Base-by-base conservation (phyloP, 768 basidiomycete species). In the Tylopilus sp. region DNA sequence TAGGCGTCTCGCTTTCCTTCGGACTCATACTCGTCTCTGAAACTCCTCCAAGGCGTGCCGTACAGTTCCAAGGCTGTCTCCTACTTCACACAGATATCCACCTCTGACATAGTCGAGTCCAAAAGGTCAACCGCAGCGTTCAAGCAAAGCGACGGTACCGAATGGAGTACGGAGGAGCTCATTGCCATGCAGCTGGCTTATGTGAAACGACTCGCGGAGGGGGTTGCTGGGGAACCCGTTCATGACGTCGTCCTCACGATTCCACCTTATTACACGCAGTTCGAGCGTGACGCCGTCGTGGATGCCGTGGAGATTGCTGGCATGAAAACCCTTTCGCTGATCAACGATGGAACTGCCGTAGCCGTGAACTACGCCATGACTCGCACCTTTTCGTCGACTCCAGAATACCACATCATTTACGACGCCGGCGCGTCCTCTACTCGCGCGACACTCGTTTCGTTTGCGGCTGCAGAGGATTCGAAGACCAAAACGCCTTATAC, bases 291-390 rank as follows among this genome's bases (percentile, higher is more conserved):
- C 70, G 90, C 96, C 3, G 81, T 98, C 34, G 83, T 85, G 26
- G 96, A 98, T 69, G 93, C 96, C 16, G 80, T 94, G 31, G 96
- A 97, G 64, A 83, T 98, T 41, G 84, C 94, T 16, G 97, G 95
- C 3, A 73, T 99, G 42, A 82, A 81, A 25, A 85, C 88, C 2
- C 74, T 98, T 29, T 86, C 90, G 0, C 77, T 98, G 53, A 82
- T 99, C 48, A 89, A 94, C 60, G 97, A 99, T 61, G 96, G 96
- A 25, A 84, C 91, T 0, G 92, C 94, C 3, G 87, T 95, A n/a
- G 97, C 93, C 14, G 80, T 98, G 60, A 99, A 99, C 74, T 99
- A 91, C 65, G 97, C 97, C 38, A 97, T 98, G 93, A 93, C 94
- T 2, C 83, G 96, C 44, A 78, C 84, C 2, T 98, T 98, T 76